Percentiles rank a stretch among this genome's conserved stretches.
These are phyloP conservation scores for Ordospora pajunii DNA, from an alignment of 371 early-diverging fungal genomes.

Conservation along the genomic window DNA sequence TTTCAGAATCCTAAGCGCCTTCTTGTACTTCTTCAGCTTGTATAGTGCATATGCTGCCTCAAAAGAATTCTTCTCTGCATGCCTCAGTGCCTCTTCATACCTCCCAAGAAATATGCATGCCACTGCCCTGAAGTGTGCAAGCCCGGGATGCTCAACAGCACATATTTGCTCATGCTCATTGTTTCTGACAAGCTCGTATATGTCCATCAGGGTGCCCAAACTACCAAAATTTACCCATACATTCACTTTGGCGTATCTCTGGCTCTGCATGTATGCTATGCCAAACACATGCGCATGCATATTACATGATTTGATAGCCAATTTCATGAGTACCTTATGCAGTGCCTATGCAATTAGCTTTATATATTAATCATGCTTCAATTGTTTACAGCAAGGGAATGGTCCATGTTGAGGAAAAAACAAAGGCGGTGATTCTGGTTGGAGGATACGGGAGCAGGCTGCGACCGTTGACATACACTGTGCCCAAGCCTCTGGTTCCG, in stretches of 20 bases:
- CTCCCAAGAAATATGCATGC: constrained; percentile 41
- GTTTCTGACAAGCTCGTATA: constrained; percentile 20
- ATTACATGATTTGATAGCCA: no score
- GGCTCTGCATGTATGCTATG: no score
- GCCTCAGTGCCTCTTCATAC: constrained; percentile 38
- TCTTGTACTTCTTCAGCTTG: constrained; percentile 45
- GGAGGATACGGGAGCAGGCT: constrained; percentile 97
- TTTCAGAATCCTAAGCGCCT: constrained; percentile 30
- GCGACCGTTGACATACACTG: constrained; percentile 85
- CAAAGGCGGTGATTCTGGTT: constrained; percentile 88
- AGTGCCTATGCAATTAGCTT: neutral
- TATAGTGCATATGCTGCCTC: constrained; percentile 48
- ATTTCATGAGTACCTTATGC: no score
- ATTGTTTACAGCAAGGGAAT: constrained; percentile 15
- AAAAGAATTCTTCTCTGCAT: constrained; percentile 27
- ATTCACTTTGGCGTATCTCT: neutral
- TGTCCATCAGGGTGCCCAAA: neutral
- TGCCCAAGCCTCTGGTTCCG: constrained; percentile 94
- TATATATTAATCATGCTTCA: constrained; percentile 8
- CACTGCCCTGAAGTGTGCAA: constrained; percentile 18
- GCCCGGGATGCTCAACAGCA: neutral
- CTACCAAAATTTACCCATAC: constrained; percentile 4
- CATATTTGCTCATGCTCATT: constrained; percentile 36
- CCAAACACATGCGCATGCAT: no score
- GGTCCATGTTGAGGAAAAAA: constrained; percentile 10